phyloP scores from a whole-genome alignment of 140 eudicot genomes.

The Ambrosia hybrid region DNA sequence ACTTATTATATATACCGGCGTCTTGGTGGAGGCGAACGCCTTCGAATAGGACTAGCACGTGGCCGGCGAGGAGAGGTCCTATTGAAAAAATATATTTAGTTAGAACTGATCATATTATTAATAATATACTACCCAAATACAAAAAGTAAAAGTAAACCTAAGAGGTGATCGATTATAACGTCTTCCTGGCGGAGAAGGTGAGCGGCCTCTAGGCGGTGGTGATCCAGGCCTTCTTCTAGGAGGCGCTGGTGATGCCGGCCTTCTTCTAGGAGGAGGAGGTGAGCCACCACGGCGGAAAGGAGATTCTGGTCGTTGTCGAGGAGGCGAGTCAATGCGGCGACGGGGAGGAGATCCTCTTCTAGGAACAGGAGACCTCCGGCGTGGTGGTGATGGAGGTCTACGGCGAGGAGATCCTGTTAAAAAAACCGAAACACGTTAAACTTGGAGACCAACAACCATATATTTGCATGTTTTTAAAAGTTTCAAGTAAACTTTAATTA shows the following conservation, averaged over 20 bases:
- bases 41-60: constrained; percentile 85
- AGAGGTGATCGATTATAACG: constrained; percentile 68
- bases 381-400: constrained; percentile 60
- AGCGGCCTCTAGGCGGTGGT: constrained; percentile 88
- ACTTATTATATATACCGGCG: constrained; percentile 57
- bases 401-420: constrained; percentile 76
- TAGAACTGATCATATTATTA: background rate
- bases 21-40: constrained; percentile 88
- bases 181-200: constrained; percentile 84
- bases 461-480: too few relatives aligned
- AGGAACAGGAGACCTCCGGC: constrained; percentile 73
- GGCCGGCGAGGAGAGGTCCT: constrained; percentile 78
- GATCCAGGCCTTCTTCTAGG: constrained; percentile 77
- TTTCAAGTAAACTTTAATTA: too few relatives aligned
- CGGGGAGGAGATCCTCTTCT: constrained; percentile 89
- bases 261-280: constrained; percentile 75
- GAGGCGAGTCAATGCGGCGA: constrained; percentile 57
- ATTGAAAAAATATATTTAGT: constrained; percentile 13
- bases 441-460: too few relatives aligned
- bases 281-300: constrained; percentile 76
- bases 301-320: constrained; percentile 60
- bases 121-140: background rate
- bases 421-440: background rate
- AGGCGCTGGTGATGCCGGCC: constrained; percentile 81
- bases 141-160: constrained; percentile 39